phyloP scores from a whole-genome alignment of 2,329 filamentous ascomycete species.

The Phaeosphaeria sp. region DNA sequence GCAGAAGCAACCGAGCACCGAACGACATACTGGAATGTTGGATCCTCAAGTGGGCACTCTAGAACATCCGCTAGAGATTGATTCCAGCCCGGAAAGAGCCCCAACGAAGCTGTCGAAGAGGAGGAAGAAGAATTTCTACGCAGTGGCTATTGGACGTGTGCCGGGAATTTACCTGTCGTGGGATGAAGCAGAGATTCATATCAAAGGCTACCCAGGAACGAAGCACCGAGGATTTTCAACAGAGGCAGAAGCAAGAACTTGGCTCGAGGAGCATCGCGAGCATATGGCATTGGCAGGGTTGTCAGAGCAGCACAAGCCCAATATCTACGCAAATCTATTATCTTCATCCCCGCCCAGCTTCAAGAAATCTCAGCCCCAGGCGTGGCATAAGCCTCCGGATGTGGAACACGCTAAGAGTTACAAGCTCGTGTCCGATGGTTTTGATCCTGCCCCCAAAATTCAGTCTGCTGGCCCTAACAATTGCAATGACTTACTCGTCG shows the following conservation, averaged over 20 bases:
- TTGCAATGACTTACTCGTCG: not conserved
- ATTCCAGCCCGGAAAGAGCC: constrained; percentile 19
- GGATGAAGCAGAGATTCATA: constrained; percentile 73
- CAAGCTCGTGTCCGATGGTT: not conserved
- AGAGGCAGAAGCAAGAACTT: constrained; percentile 75
- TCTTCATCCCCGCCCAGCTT: not conserved
- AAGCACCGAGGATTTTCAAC: constrained; percentile 59
- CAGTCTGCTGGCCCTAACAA: not conserved
- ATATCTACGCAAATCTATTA: not conserved
- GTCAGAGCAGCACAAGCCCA: not conserved
- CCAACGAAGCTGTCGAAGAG: constrained; percentile 47
- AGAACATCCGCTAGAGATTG: constrained; percentile 17
- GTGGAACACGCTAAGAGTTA: not conserved
- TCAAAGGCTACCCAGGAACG: constrained; percentile 72
- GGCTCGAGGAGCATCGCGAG: constrained; percentile 57
- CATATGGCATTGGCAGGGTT: not conserved
- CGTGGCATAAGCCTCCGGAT: not conserved
- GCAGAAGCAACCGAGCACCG: not conserved
- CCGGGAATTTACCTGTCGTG: constrained; percentile 70
- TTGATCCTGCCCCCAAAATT: not conserved
- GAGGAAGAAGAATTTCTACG: constrained; percentile 77
- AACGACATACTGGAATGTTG: not conserved
- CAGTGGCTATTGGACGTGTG: constrained; percentile 61
- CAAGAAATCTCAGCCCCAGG: not conserved
- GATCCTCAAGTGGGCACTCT: constrained; percentile 13